Percentiles rank a stretch among this genome's conserved stretches.
phyloP scores from a whole-genome alignment of 768 basidiomycete species.

The Suillus tomentosus region DNA sequence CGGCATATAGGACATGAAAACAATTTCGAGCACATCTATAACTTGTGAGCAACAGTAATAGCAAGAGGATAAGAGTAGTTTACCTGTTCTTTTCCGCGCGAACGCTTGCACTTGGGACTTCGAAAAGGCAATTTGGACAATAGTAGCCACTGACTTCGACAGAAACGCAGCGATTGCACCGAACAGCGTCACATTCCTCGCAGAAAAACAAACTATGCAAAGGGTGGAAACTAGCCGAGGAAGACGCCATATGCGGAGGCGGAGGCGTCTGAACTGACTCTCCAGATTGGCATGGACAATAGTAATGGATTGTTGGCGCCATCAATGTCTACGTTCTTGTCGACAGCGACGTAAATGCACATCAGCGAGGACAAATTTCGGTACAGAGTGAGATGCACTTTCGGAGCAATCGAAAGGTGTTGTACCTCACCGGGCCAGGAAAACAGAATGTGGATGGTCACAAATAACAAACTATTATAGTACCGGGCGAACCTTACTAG shows the following conservation, averaged over 20 bases:
- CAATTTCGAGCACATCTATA: constrained; percentile 95
- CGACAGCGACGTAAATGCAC: not conserved
- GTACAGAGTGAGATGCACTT: not conserved
- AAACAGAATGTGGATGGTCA: too few relatives aligned
- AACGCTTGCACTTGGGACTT: constrained; percentile 98
- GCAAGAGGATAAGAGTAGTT: constrained; percentile 16
- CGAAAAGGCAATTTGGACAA: constrained; percentile 97
- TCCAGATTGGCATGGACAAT: constrained; percentile 70
- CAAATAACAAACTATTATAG: too few relatives aligned
- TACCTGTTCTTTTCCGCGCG: constrained; percentile 96
- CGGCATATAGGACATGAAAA: constrained; percentile 92
- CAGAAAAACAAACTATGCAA: constrained; percentile 92
- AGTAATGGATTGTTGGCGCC: constrained; percentile 57
- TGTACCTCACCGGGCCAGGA: not conserved
- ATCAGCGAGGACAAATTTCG: not conserved
- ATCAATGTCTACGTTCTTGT: constrained; percentile 23
- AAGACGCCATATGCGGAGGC: constrained; percentile 75
- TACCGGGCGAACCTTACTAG: not conserved
- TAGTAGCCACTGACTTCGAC: constrained; percentile 97
- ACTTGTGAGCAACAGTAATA: constrained; percentile 6
- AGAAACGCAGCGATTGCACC: constrained; percentile 90
- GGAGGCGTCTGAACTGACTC: constrained; percentile 52
- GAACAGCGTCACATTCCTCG: constrained; percentile 95
- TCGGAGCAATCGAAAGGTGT: not conserved
- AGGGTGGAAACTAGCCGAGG: constrained; percentile 79